Conservation (phyloP, 2,329 filamentous ascomycete genomes). For the Mollisia scopiformis region DNA sequence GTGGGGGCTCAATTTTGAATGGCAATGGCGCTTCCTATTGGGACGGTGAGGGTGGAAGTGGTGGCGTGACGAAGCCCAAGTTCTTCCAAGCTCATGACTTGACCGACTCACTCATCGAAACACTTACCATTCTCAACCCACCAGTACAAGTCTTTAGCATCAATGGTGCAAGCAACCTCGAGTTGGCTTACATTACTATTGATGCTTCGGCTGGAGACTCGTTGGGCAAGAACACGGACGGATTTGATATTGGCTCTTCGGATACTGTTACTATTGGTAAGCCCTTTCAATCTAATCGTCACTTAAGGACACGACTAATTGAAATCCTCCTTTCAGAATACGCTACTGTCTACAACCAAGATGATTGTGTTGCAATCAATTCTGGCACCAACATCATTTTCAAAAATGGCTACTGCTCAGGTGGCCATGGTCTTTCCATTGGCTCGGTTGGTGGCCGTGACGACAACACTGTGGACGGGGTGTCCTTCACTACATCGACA, state of each 20-base stretch:
- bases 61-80: slow-evolving; percentile 10
- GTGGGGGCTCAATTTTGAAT: slow-evolving; percentile 1
- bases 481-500: slow-evolving; percentile 50
- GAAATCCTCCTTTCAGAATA: slow-evolving; percentile 26
- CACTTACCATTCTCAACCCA: slow-evolving; percentile 9
- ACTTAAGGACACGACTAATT: not conserved
- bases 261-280: slow-evolving; percentile 48
- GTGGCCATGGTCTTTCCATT: slow-evolving; percentile 52
- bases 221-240: slow-evolving; percentile 54
- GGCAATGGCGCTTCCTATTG: slow-evolving; percentile 13
- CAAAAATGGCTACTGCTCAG: slow-evolving; percentile 23
- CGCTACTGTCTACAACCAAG: slow-evolving; percentile 57
- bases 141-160: slow-evolving; percentile 15
- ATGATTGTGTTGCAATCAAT: slow-evolving; percentile 61
- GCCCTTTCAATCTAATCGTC: not conserved
- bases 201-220: slow-evolving; percentile 8
- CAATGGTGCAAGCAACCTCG: slow-evolving; percentile 5
- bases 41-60: slow-evolving; percentile 4
- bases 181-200: slow-evolving; percentile 10
- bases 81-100: slow-evolving; percentile 13
- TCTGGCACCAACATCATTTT: slow-evolving; percentile 44
- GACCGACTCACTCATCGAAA: slow-evolving; percentile 5
- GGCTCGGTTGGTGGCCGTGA: slow-evolving; percentile 59
- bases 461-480: slow-evolving; percentile 55
- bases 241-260: slow-evolving; percentile 50